A percentile compares a stretch with the other conserved stretches of the same genome.
Conservation (phyloP, 75 land plant genomes). For the Cunninghamia lanceolata region DNA sequence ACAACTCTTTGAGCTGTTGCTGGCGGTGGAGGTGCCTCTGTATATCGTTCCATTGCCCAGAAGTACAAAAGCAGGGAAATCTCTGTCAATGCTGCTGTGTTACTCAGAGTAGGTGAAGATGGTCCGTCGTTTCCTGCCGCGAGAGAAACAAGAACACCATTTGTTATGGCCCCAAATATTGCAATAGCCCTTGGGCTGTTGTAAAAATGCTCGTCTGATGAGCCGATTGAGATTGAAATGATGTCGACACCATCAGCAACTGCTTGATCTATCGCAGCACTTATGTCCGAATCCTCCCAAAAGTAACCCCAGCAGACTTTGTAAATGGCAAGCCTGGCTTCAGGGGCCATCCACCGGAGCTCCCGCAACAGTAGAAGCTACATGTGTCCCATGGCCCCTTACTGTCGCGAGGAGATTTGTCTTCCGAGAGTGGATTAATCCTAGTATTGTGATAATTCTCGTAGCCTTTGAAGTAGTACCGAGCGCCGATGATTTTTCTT, state of each 20-base stretch:
- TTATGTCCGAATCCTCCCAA: background rate
- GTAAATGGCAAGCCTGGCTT: constrained; percentile 18
- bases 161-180: constrained; percentile 1
- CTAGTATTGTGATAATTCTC: constrained; percentile 29
- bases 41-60: constrained; percentile 14
- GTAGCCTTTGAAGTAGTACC: constrained; percentile 17
- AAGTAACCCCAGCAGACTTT: constrained; percentile 14
- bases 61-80: constrained; percentile 8
- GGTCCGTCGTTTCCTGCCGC: constrained; percentile 29
- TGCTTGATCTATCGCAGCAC: constrained; percentile 24
- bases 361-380: constrained; percentile 13
- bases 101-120: background rate
- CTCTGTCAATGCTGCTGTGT: constrained; percentile 21
- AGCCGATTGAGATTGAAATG: no score
- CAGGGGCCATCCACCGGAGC: background rate
- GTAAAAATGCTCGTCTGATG: background rate
- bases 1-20: constrained; percentile 25
- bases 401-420: constrained; percentile 11
- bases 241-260: no score
- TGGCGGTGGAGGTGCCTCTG: constrained; percentile 1
- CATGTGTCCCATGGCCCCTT: constrained; percentile 16
- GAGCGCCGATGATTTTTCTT: constrained; percentile 57
- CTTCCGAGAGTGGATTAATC: constrained; percentile 61
- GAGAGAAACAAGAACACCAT: constrained; percentile 11
- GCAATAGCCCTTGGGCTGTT: constrained; percentile 19